Evolutionary conservation across 768 basidiomycete genomes (phyloP).

Genomic region (Boletales sp.): DNA sequence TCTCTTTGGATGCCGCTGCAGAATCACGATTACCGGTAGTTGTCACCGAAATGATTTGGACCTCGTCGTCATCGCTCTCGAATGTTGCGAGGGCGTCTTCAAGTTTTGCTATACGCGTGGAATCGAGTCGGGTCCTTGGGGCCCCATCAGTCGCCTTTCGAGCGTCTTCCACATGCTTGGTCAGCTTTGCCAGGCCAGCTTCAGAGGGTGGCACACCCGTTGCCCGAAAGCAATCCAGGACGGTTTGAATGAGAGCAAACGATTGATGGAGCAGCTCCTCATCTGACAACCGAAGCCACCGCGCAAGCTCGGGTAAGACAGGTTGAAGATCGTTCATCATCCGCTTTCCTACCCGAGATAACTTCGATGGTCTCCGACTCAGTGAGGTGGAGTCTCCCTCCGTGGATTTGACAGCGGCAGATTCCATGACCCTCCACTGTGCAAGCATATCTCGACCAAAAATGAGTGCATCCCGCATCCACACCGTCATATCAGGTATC

Average conservation of each 20-base stretch:
- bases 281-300: constrained; percentile 92
- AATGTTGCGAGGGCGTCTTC: constrained; percentile 66
- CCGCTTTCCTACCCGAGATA: constrained; percentile 60
- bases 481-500: constrained; percentile 81
- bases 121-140: constrained; percentile 49
- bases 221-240: constrained; percentile 74
- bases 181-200: constrained; percentile 60
- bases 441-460: constrained; percentile 85
- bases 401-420: constrained; percentile 36
- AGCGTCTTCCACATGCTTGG: constrained; percentile 60
- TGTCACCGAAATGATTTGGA: constrained; percentile 49
- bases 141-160: constrained; percentile 44
- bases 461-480: constrained; percentile 98
- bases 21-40: constrained; percentile 12
- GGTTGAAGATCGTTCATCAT: constrained; percentile 79
- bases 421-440: constrained; percentile 77
- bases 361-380: constrained; percentile 37
- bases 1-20: constrained; percentile 6
- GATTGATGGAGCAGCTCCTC: constrained; percentile 89
- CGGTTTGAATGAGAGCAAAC: constrained; percentile 73
- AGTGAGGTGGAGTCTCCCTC: constrained; percentile 18
- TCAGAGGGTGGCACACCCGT: constrained; percentile 53
- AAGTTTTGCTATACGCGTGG: constrained; percentile 58
- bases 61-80: constrained; percentile 57
- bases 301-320: constrained; percentile 73